Percentiles rank a stretch among this genome's conserved stretches.
These are phyloP conservation scores for Penicillium sp. DNA, from an alignment of 2,329 filamentous ascomycete genomes.

Conservation along the genomic window DNA sequence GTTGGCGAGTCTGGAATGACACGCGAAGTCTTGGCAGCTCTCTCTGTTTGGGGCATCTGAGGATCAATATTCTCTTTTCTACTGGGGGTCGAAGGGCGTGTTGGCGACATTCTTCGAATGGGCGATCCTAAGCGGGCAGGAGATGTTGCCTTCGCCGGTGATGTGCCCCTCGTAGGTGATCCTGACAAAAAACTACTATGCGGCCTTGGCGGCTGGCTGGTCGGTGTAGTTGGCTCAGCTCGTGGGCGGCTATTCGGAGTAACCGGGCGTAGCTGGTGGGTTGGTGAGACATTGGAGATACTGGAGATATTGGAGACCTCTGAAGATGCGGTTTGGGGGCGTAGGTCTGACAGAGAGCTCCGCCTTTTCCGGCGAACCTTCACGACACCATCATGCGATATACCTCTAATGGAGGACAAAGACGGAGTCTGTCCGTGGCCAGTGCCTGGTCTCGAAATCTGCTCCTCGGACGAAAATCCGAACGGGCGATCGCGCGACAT, in stretches of 20 bases:
- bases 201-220: constrained; percentile 28
- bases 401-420: constrained; percentile 54
- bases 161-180: constrained; percentile 32
- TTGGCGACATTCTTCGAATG: constrained; percentile 30
- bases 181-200: constrained; percentile 30
- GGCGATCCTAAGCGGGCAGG: constrained; percentile 34
- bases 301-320: constrained; percentile 46
- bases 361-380: constrained; percentile 73
- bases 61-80: constrained; percentile 44
- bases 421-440: constrained; percentile 49
- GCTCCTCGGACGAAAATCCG: constrained; percentile 51
- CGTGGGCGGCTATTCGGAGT: constrained; percentile 33
- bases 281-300: constrained; percentile 27
- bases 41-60: constrained; percentile 32
- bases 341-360: constrained; percentile 88
- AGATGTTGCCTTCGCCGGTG: constrained; percentile 32
- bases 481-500: constrained; percentile 57
- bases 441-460: constrained; percentile 45
- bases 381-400: constrained; percentile 44
- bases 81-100: constrained; percentile 35
- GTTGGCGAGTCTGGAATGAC: constrained; percentile 36
- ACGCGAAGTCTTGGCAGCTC: constrained; percentile 31
- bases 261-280: constrained; percentile 38
- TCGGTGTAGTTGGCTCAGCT: constrained; percentile 30
- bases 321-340: constrained; percentile 62